Base-by-base conservation (phyloP, 2,329 filamentous ascomycete species). In the Trichoderma endophyticum region DNA sequence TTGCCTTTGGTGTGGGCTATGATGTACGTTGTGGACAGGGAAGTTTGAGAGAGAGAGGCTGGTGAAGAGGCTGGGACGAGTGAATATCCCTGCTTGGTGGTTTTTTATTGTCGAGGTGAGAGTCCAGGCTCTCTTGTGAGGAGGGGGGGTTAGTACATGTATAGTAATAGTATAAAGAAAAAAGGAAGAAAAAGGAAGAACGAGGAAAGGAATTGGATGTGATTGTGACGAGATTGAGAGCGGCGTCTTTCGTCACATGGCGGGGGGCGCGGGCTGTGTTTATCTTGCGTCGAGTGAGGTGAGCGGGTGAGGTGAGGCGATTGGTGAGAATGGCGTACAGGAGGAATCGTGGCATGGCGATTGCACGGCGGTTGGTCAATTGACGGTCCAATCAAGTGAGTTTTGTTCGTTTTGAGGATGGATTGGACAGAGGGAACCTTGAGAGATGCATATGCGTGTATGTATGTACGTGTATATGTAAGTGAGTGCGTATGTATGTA, bases 291-390 rank as follows among this genome's bases (percentile, higher is more conserved):
- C 21, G 11, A 54, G 21, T 60, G 30, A 30, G 43, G 43, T 51
- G 18, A 43, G 34, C 34, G 14, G 43, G 30, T 11, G 28, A 32
- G 54, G 24, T 30, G 65, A 59, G 34, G 54, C 24, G 39, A 30
- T 56, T 59, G 54, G n/a, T 30, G 65, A 68, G 56, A 6, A 54
- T 68, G 65, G 65, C 54, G 32, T 43, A 54, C 65, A 59, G 64
- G 51, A 67, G 64, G 64, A 67, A 43, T 21, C 48, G 51, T 39
- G 32, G 30, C 59, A 15, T 24, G 59, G 59, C 56, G 15, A 34
- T n/a, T 11, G 11, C 39, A n/a, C 3, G 5, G n/a, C 57, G 30
- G 48, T 54, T 54, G 48, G 48, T 54, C 21, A 14, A 54, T 24
- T 54, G 48, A 6, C 6, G 57, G 57, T 51, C 57, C 30, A 34